Evolutionary conservation across 352 stramenopile species (phyloP).

Genomic region (Plasmopara muralis): DNA sequence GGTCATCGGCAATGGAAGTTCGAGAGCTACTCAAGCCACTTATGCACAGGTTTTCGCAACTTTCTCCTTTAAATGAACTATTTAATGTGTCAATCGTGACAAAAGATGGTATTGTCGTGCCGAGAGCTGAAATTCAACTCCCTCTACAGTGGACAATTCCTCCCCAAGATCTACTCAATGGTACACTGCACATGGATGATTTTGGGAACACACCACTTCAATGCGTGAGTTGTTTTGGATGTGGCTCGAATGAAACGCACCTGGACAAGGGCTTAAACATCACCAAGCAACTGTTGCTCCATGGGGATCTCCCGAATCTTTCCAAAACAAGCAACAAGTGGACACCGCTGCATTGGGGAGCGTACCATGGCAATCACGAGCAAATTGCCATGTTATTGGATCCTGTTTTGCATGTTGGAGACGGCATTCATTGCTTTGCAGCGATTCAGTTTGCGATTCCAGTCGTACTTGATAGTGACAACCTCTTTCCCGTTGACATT

Average conservation of each 20-base stretch:
- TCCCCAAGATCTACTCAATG: slow-evolving; percentile 41
- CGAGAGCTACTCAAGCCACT: slow-evolving; percentile 37
- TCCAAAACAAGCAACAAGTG: slow-evolving; percentile 62
- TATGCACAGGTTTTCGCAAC: slow-evolving; percentile 7
- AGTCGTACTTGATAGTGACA: slow-evolving; percentile 44
- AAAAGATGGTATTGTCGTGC: slow-evolving; percentile 42
- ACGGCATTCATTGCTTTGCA: slow-evolving; percentile 8
- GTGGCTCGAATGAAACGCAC: slow-evolving; percentile 48
- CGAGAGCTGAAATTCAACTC: slow-evolving; percentile 44
- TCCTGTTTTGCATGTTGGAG: slow-evolving; percentile 14
- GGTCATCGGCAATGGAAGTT: slow-evolving; percentile 30
- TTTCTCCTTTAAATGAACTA: slow-evolving; percentile 1
- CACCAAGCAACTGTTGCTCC: too few relatives aligned
- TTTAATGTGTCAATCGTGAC: slow-evolving; percentile 44
- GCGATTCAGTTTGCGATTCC: slow-evolving; percentile 51
- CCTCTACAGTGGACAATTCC: slow-evolving; percentile 30
- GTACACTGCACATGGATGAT: slow-evolving; percentile 46
- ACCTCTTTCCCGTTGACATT: slow-evolving; percentile 59
- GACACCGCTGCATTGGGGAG: slow-evolving; percentile 69
- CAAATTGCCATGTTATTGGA: slow-evolving; percentile 47
- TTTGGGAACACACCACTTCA: slow-evolving; percentile 78
- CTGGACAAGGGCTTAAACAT: slow-evolving; percentile 31
- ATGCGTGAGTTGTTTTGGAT: slow-evolving; percentile 75
- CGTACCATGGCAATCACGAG: slow-evolving; percentile 72
- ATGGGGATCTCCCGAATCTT: slow-evolving; percentile 5